Evolutionary conservation across 2,329 filamentous ascomycete species (phyloP).

Genomic region (Ascomycota sp.): DNA sequence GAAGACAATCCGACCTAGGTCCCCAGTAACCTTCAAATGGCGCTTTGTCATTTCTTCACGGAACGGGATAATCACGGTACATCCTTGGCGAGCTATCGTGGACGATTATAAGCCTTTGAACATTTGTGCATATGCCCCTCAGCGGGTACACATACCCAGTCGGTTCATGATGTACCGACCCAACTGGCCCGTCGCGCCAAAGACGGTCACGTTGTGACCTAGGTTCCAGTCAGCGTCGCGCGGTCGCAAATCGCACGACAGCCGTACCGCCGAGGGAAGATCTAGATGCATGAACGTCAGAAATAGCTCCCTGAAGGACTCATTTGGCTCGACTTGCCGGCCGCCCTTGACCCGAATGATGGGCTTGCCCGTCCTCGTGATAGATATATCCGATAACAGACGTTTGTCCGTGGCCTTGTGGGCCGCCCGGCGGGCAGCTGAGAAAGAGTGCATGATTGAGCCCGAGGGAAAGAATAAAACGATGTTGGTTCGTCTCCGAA

Average conservation of each 20-base stretch:
- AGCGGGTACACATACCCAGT: constrained; percentile 34
- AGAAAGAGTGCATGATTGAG: no score
- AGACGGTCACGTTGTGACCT: constrained; percentile 94
- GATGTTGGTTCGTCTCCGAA: no score
- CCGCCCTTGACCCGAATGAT: constrained; percentile 78
- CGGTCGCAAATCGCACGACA: constrained; percentile 3
- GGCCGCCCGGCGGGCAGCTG: constrained; percentile 22
- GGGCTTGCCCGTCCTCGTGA: constrained; percentile 90
- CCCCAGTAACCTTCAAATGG: constrained; percentile 88
- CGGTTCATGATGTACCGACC: constrained; percentile 96
- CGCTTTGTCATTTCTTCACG: constrained; percentile 96
- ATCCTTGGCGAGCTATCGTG: constrained; percentile 62
- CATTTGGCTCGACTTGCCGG: constrained; percentile 38
- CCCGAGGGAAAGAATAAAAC: no score
- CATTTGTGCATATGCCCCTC: no score
- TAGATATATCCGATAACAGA: constrained; percentile 61
- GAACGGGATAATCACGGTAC: constrained; percentile 81
- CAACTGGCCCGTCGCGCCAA: constrained; percentile 88
- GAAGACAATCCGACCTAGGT: constrained; percentile 77
- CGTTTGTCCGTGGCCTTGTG: constrained; percentile 28
- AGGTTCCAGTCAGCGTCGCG: constrained; percentile 10
- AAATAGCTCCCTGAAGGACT: constrained; percentile 6
- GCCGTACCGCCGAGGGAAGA: constrained; percentile 66
- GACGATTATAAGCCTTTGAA: not conserved
- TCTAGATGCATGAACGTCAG: constrained; percentile 27